Percentiles rank a stretch among this genome's conserved stretches.
These are phyloP conservation scores for Tylopilus felleus DNA, from an alignment of 768 basidiomycete species.

Conservation along the genomic window DNA sequence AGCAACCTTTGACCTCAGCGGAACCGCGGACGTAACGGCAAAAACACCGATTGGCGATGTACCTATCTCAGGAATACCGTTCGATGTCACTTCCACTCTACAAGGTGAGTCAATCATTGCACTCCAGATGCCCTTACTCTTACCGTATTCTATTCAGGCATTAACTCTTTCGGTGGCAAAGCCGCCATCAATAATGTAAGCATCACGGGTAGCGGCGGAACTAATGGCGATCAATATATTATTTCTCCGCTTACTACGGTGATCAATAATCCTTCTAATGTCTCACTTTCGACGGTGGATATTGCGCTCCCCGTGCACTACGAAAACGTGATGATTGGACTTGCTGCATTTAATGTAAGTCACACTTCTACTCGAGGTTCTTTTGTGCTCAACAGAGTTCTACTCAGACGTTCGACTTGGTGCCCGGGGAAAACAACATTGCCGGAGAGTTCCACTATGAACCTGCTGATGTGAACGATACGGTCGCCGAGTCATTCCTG, in stretches of 20 bases:
- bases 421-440: constrained; percentile 53
- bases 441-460: constrained; percentile 65
- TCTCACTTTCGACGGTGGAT: constrained; percentile 56
- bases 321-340: constrained; percentile 53
- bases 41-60: constrained; percentile 64
- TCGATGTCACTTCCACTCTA: constrained; percentile 55
- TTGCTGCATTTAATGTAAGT: constrained; percentile 55
- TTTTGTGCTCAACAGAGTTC: background rate
- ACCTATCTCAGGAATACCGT: constrained; percentile 60
- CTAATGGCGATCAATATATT: constrained; percentile 57
- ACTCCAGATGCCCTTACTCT: background rate
- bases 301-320: constrained; percentile 59
- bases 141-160: constrained; percentile 36
- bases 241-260: constrained; percentile 53
- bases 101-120: constrained; percentile 37
- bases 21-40: constrained; percentile 55
- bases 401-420: constrained; percentile 49
- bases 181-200: constrained; percentile 54
- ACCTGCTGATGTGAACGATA: constrained; percentile 63
- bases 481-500: constrained; percentile 59
- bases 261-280: constrained; percentile 65
- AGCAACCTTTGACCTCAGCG: constrained; percentile 49
- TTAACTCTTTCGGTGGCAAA: constrained; percentile 54
- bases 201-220: constrained; percentile 63
- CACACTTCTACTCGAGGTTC: background rate